phyloP scores from a whole-genome alignment of 169 alveolate genomes.

The Plasmodium sp. region DNA sequence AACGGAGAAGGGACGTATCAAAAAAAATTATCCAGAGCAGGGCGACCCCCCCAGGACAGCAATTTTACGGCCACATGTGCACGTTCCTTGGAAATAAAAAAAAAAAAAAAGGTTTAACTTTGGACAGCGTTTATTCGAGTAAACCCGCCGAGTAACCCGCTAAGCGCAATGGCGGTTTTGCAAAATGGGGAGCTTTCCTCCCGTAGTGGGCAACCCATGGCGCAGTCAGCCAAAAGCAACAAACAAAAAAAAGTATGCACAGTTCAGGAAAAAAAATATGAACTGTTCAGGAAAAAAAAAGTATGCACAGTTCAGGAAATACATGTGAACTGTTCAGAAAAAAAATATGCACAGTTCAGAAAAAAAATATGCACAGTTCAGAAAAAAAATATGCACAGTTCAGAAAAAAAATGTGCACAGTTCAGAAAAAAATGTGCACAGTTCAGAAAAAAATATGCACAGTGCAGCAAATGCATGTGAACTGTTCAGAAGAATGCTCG shows the following conservation, averaged over 20 bases:
- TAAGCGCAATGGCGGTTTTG: neutral
- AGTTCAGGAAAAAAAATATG: slow-evolving; percentile 1
- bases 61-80: neutral
- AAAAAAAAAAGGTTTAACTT: neutral
- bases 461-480: neutral
- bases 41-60: neutral
- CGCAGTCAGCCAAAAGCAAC: neutral
- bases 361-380: neutral
- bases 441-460: neutral
- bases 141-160: neutral
- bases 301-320: no score
- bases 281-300: no score
- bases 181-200: neutral
- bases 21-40: neutral
- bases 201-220: neutral
- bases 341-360: neutral
- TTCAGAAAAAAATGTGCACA: neutral
- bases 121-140: neutral
- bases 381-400: neutral
- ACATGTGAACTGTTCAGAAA: neutral
- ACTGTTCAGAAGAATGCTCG: neutral
- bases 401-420: neutral
- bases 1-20: neutral
- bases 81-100: neutral
- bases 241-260: neutral